These are phyloP conservation scores for Gaeumannomyces tritici DNA, from an alignment of 2,329 filamentous ascomycete genomes.

Conservation along the genomic window DNA sequence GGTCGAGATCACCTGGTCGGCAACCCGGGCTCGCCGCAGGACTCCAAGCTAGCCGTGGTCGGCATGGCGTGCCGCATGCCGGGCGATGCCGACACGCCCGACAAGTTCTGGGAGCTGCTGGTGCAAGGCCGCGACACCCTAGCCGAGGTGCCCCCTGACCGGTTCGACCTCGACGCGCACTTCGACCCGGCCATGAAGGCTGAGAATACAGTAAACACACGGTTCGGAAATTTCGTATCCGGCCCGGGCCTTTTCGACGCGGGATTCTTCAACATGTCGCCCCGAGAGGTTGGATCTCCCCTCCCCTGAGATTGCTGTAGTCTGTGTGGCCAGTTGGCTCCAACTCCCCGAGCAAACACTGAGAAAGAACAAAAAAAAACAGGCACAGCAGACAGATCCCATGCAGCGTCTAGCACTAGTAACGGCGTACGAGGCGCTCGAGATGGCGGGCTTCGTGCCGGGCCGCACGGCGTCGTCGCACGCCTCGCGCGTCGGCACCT, in stretches of 20 bases:
- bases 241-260: conserved; percentile 67
- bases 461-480: conserved; percentile 59
- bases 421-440: conserved; percentile 71
- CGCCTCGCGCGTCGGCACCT: conserved; percentile 52
- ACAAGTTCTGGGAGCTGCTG: conserved; percentile 59
- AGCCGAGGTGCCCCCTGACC: conserved; percentile 50
- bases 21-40: too few relatives aligned
- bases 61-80: conserved; percentile 60
- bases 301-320: too few relatives aligned
- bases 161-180: conserved; percentile 59
- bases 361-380: too few relatives aligned
- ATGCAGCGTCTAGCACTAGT: conserved; percentile 64
- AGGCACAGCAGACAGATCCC: conserved; percentile 66
- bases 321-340: too few relatives aligned
- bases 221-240: conserved; percentile 59
- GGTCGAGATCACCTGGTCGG: too few relatives aligned
- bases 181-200: conserved; percentile 58
- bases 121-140: conserved; percentile 59
- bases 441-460: conserved; percentile 63
- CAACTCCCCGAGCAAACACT: too few relatives aligned
- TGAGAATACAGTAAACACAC: conserved; percentile 61
- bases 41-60: too few relatives aligned
- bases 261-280: conserved; percentile 76
- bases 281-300: conserved; percentile 66
- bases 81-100: conserved; percentile 39